A percentile compares a stretch with the other conserved stretches of the same genome.
Evolutionary conservation across 2,329 filamentous ascomycete species (phyloP).

Genomic region (Diaporthe vaccinii): DNA sequence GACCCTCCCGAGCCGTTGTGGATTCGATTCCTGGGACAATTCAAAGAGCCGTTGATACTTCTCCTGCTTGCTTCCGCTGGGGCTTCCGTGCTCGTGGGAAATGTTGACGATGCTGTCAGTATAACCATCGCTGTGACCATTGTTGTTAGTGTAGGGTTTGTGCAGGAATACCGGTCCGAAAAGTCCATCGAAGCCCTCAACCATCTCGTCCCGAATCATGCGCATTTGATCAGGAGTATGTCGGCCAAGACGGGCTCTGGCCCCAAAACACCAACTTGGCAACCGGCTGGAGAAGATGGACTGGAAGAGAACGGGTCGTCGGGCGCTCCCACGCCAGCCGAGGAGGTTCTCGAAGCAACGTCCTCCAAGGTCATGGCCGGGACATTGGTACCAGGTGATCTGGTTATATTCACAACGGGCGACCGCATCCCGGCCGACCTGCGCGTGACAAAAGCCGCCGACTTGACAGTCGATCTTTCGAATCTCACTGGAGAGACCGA

Average conservation of each 20-base stretch:
- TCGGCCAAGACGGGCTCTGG: constrained; percentile 51
- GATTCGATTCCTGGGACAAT: constrained; percentile 95
- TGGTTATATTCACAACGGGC: constrained; percentile 94
- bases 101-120: constrained; percentile 94
- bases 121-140: constrained; percentile 97
- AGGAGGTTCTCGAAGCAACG: constrained; percentile 76
- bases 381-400: constrained; percentile 90
- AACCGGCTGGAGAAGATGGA: constrained; percentile 50
- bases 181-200: constrained; percentile 97
- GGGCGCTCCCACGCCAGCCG: constrained; percentile 71
- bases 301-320: constrained; percentile 58
- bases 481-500: constrained; percentile 98
- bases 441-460: constrained; percentile 89
- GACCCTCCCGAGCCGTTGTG: constrained; percentile 94
- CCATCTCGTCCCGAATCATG: constrained; percentile 93
- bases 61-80: constrained; percentile 90
- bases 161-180: constrained; percentile 97
- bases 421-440: constrained; percentile 97
- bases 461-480: constrained; percentile 95
- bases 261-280: constrained; percentile 61
- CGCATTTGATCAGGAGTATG: constrained; percentile 85
- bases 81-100: constrained; percentile 91
- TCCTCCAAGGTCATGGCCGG: constrained; percentile 89
- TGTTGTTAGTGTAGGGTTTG: constrained; percentile 94
- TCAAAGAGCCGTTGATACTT: constrained; percentile 94